Evolutionary conservation across 192 early-diverging fungal genomes (phyloP).

Genomic region (Obelidium mucronatum): DNA sequence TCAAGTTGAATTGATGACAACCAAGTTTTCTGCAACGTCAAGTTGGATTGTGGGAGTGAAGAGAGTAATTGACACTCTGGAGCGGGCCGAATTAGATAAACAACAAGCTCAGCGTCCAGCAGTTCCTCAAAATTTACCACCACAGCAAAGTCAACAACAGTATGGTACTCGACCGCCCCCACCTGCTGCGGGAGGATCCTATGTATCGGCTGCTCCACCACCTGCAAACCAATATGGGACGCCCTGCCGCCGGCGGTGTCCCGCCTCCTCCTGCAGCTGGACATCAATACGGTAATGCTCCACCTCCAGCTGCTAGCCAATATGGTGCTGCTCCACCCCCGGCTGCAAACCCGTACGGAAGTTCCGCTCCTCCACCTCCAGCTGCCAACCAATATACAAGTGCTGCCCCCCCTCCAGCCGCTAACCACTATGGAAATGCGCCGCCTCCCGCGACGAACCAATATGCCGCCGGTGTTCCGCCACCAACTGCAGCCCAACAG

Average conservation of each 20-base stretch:
- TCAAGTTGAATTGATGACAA: conserved; percentile 75
- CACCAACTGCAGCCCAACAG: too few relatives aligned
- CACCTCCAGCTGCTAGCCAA: background rate
- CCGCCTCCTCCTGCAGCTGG: background rate
- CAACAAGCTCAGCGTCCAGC: conserved; percentile 2
- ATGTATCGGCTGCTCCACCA: background rate
- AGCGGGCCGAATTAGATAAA: conserved; percentile 34
- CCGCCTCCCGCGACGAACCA: too few relatives aligned
- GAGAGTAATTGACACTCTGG: conserved; percentile 65
- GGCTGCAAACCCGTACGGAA: background rate
- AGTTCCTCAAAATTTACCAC: background rate
- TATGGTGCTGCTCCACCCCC: background rate
- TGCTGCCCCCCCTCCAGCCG: conserved; percentile 1
- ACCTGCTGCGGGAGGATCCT: background rate
- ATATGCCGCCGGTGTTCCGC: too few relatives aligned
- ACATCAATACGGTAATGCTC: background rate
- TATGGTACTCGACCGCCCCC: background rate
- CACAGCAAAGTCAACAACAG: background rate
- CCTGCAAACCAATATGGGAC: background rate
- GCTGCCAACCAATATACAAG: conserved; percentile 1
- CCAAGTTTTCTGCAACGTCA: conserved; percentile 68
- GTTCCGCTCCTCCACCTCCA: conserved; percentile 22
- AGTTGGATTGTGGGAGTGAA: conserved; percentile 77
- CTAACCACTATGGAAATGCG: too few relatives aligned
- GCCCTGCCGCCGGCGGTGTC: background rate